A percentile compares a stretch with the other conserved stretches of the same genome.
phyloP scores from a whole-genome alignment of 2,329 filamentous ascomycete species.

The Nemania bipapillata region DNA sequence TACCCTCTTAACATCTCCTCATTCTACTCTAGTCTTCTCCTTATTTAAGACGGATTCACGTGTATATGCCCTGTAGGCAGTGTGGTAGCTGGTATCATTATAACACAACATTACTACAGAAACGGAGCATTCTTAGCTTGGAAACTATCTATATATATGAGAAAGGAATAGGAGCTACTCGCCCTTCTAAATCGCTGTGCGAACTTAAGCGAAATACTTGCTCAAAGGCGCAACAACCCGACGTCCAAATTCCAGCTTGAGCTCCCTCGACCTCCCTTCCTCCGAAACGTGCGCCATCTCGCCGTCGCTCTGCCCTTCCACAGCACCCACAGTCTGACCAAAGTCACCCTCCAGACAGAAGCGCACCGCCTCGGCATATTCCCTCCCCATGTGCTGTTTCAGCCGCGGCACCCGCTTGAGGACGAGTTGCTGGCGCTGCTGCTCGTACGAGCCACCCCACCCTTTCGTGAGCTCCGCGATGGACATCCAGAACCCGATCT shows the following conservation, averaged over 20 bases:
- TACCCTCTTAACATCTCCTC: too few species aligned
- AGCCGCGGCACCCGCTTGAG: slow-evolving; percentile 7
- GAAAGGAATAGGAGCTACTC: too few species aligned
- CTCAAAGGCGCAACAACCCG: slow-evolving; percentile 4
- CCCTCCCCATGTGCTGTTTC: slow-evolving; percentile 18
- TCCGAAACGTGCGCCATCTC: background rate
- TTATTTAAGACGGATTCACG: too few species aligned
- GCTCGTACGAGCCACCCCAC: background rate
- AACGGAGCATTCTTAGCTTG: too few species aligned
- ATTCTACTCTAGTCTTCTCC: too few species aligned
- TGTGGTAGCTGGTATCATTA: too few species aligned
- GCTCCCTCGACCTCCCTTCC: background rate
- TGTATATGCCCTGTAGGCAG: too few species aligned
- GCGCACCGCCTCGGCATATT: slow-evolving; percentile 12
- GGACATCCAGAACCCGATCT: slow-evolving; percentile 22
- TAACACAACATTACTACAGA: too few species aligned
- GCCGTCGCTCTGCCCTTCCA: background rate
- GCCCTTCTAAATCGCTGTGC: too few species aligned
- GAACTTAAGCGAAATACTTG: too few species aligned
- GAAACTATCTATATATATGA: too few species aligned
- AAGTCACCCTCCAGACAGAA: slow-evolving; percentile 11
- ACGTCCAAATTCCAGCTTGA: slow-evolving; percentile 5
- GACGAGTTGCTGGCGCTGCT: slow-evolving; percentile 10
- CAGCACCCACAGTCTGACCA: background rate
- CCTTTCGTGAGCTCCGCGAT: background rate